phyloP scores from a whole-genome alignment of 78 protist species.

The Emiliania huxleyi region DNA sequence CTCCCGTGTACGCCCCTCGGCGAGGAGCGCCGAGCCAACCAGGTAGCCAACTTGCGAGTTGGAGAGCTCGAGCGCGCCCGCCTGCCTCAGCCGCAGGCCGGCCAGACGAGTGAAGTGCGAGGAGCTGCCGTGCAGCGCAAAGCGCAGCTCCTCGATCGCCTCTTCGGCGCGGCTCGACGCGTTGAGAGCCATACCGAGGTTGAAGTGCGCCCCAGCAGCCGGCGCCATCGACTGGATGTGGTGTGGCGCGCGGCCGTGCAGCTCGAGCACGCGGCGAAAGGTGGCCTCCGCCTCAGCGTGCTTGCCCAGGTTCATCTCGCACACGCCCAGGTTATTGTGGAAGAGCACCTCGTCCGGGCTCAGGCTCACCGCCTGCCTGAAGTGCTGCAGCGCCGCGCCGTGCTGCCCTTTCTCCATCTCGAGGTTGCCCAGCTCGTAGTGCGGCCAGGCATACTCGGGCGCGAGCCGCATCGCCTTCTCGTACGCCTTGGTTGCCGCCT shows the following conservation, averaged over 20 bases:
- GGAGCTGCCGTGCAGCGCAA: neutral
- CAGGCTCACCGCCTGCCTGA: neutral
- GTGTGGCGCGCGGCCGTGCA: neutral
- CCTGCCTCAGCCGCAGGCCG: neutral
- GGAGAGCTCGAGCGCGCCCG: neutral
- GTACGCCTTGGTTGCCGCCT: neutral
- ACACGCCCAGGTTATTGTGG: neutral
- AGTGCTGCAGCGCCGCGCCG: neutral
- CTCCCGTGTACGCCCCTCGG: neutral
- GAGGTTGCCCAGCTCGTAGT: neutral
- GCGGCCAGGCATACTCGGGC: neutral
- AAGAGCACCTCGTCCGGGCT: neutral
- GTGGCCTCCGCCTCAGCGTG: neutral
- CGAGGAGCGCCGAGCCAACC: neutral
- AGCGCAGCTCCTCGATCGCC: neutral
- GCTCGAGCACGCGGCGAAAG: neutral
- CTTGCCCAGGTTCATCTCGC: neutral
- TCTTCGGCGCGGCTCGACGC: neutral
- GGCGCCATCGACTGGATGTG: neutral
- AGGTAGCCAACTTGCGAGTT: neutral
- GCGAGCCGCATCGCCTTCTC: neutral
- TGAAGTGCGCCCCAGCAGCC: neutral
- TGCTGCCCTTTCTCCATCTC: neutral
- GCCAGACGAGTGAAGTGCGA: neutral
- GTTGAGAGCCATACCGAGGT: neutral